Evolutionary conservation across 352 stramenopile species (phyloP), one percentile per base, ranked within the genome.

Genomic region (Globisporangium barbulae): DNA sequence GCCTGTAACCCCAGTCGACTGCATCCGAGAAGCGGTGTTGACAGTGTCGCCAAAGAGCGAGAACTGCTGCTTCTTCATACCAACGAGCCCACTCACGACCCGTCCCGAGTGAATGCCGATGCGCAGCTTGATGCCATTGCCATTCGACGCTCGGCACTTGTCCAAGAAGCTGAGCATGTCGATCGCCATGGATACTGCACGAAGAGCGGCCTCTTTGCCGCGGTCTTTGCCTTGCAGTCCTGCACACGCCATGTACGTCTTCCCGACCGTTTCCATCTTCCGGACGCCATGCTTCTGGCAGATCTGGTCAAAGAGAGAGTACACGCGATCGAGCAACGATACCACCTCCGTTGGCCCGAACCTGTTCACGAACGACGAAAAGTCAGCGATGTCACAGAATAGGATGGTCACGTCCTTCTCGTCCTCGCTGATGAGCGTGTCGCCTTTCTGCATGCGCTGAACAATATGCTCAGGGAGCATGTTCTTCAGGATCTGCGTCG

Each of bases 41-140:
- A 97, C 90, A 0, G 94, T 96, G 61, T 98, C 94, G 7, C 94
- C 92, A 75, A 98, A 98, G 8, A 98, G 71, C 10, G 87, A 96
- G 67, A 97, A 98, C 31, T 95, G 85, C 48, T 94, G 90, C 69
- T 97, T 98, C 62, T 96, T 94, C 72, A 94, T 90, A 0, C 92
- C 92, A 0, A 98, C 89, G 0, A 98, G 73, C 15, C 86, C 84
- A 30, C 81, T 92, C 25, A 98, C 90, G 21, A 97, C 82, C 22
- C 90, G 79, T 10, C 93, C 94, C 7, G 84, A 94, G 62, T 98
- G 89, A 48, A 98, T 80, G 1, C 94, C 94, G 44, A 98, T 94
- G 21, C 91, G 88, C 7, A 98, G 77, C 28, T 97, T 90, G 3
- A 98, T 81, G 0, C 78, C 84, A 41, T 94, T 89, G 21, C 85